Evolutionary conservation across 352 stramenopile species (phyloP).

Genomic region (Phytopythium helicoides): DNA sequence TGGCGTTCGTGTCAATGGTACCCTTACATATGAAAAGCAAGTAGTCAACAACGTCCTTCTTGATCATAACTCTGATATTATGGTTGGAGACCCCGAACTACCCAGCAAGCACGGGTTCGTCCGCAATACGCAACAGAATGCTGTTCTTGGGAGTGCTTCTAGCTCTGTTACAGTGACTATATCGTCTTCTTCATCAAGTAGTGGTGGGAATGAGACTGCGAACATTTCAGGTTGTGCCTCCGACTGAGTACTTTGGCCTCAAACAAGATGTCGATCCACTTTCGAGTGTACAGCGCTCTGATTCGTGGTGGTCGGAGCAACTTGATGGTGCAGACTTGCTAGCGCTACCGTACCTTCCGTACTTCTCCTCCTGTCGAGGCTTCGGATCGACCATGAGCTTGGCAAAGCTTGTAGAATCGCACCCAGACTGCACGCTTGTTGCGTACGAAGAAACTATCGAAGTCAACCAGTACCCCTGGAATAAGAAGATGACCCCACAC

Average conservation of each 20-base stretch:
- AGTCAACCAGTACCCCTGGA: conserved; percentile 91
- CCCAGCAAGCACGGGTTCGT: conserved; percentile 48
- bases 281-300: conserved; percentile 34
- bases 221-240: conserved; percentile 23
- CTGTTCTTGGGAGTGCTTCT: conserved; percentile 16
- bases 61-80: conserved; percentile 90
- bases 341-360: conserved; percentile 94
- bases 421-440: conserved; percentile 91
- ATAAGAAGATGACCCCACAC: conserved; percentile 75
- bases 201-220: conserved; percentile 7
- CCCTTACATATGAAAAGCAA: conserved; percentile 49
- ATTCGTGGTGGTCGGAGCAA: conserved; percentile 80
- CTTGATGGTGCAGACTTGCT: conserved; percentile 63
- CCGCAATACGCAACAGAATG: conserved; percentile 66
- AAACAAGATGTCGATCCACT: conserved; percentile 42
- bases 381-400: conserved; percentile 94
- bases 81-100: conserved; percentile 84
- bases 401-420: conserved; percentile 92
- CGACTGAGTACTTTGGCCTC: conserved; percentile 58
- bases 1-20: conserved; percentile 44
- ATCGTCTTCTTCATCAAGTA: conserved; percentile 10
- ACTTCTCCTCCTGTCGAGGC: conserved; percentile 94
- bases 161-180: conserved; percentile 4
- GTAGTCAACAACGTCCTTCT: conserved; percentile 87
- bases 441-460: conserved; percentile 86